Evolutionary conservation across 306 rosid species (phyloP).

Genomic region (cucumber (Cucumis sativus)): Cucumber_9930_V3 NC_026660.2:14749001-14749500

Average conservation of each 20-base stretch:
- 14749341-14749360: too few species aligned
- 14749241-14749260: conserved; percentile 52
- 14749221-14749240: conserved; percentile 80
- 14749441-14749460: too few species aligned
- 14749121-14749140: background rate
- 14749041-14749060: conserved; percentile 35
- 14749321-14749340: background rate
- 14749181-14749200: background rate
- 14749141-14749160: background rate
- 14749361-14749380: too few species aligned
- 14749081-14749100: conserved; percentile 70
- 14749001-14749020: background rate
- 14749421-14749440: too few species aligned
- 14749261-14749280: conserved; percentile 37
- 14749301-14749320: background rate
- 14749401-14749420: too few species aligned
- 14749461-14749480: too few species aligned
- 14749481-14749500: too few species aligned
- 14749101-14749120: conserved; percentile 18
- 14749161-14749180: background rate
- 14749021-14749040: conserved; percentile 18
- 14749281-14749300: background rate
- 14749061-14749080: conserved; percentile 65
- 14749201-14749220: conserved; percentile 28
- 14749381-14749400: too few species aligned